These are phyloP conservation scores for Apiospora pterosperma DNA, from an alignment of 2,329 filamentous ascomycete genomes.

Conservation along the genomic window DNA sequence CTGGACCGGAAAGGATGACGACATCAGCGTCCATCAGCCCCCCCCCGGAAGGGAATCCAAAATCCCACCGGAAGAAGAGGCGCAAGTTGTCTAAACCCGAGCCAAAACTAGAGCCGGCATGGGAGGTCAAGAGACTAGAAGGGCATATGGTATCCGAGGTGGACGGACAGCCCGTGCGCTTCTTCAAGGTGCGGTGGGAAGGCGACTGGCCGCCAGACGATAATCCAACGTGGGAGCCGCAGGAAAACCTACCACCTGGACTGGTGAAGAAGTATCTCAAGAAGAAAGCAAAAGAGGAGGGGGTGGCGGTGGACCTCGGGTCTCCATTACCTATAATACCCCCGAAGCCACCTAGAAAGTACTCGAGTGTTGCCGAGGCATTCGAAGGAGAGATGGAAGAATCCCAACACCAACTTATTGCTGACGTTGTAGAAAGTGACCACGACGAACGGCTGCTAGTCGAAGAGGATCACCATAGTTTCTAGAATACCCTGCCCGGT, in stretches of 20 bases:
- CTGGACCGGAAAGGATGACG: neutral
- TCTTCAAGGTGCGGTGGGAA: slow-evolving; percentile 53
- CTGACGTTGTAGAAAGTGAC: neutral
- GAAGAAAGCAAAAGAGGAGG: slow-evolving; percentile 19
- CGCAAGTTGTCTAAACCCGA: neutral
- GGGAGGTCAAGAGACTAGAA: slow-evolving; percentile 43
- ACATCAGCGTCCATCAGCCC: neutral
- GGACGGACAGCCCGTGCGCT: slow-evolving; percentile 32
- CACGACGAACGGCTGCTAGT: slow-evolving; percentile 7
- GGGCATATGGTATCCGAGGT: slow-evolving; percentile 36
- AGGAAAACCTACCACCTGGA: slow-evolving; percentile 41
- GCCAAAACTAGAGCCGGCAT: slow-evolving; percentile 21
- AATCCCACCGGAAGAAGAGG: neutral
- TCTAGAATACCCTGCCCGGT: neutral
- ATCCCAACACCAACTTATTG: neutral
- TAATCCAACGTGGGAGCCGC: slow-evolving; percentile 58
- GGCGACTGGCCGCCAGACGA: slow-evolving; percentile 54
- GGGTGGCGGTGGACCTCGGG: neutral
- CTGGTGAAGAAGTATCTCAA: slow-evolving; percentile 41
- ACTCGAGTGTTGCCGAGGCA: slow-evolving; percentile 32
- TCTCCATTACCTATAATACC: slow-evolving; percentile 19
- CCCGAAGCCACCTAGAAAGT: slow-evolving; percentile 22
- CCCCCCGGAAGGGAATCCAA: neutral
- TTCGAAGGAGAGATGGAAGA: slow-evolving; percentile 22
- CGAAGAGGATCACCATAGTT: slow-evolving; percentile 1